phyloP scores from a whole-genome alignment of 2,329 filamentous ascomycete genomes.

The Trichoderma sp. region DNA sequence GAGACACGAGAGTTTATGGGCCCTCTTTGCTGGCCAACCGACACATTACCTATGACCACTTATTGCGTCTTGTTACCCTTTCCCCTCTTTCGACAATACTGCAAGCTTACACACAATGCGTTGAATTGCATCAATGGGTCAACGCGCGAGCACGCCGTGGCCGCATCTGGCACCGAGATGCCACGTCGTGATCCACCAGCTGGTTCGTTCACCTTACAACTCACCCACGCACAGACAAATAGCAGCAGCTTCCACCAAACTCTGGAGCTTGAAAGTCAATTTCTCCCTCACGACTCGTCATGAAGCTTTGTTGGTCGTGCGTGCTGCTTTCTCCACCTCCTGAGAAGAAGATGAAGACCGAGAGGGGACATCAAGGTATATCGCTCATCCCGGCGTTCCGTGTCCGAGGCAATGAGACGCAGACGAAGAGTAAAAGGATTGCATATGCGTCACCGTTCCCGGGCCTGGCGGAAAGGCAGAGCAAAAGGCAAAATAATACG shows the following conservation, averaged over 20 bases:
- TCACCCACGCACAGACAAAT: neutral
- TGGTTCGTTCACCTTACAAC: neutral
- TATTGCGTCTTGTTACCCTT: neutral
- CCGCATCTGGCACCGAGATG: conserved; percentile 14
- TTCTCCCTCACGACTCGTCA: conserved; percentile 17
- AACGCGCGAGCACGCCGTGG: neutral
- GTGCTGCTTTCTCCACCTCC: conserved; percentile 12
- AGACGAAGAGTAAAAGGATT: conserved; percentile 3
- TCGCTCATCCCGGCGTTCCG: conserved; percentile 23
- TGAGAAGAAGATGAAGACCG: neutral
- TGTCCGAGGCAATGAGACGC: conserved; percentile 2
- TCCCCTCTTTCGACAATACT: neutral
- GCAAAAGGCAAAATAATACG: conserved; percentile 15
- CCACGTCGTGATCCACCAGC: conserved; percentile 20
- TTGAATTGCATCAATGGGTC: neutral
- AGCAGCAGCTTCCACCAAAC: neutral
- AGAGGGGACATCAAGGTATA: neutral
- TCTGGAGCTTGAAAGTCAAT: neutral
- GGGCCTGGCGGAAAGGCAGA: neutral
- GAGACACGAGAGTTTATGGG: neutral
- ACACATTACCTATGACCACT: neutral
- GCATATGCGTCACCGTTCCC: neutral
- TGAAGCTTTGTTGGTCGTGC: conserved; percentile 8
- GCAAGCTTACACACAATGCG: neutral
- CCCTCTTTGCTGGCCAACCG: neutral